A percentile compares a stretch with the other conserved stretches of the same genome.
Evolutionary conservation across 148 eudicot species (phyloP).

Genomic region (Drosera capensis): DNA sequence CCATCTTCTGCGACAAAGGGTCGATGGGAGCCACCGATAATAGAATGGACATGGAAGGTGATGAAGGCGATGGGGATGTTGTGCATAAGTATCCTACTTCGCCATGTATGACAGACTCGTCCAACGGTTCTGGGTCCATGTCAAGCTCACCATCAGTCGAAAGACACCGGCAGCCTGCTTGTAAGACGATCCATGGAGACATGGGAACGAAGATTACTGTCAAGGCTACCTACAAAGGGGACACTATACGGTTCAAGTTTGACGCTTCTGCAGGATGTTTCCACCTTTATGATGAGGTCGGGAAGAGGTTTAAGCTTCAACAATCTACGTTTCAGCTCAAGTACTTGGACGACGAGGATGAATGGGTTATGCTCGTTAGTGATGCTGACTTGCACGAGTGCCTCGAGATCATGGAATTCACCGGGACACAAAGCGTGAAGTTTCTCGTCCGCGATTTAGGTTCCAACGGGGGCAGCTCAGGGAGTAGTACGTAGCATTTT

Average conservation of each 20-base stretch:
- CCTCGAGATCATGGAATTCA: conserved; percentile 49
- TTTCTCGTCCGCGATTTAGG: conserved; percentile 53
- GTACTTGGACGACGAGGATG: conserved; percentile 81
- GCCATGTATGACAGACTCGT: conserved; percentile 72
- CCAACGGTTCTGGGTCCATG: conserved; percentile 43
- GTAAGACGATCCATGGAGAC: conserved; percentile 14
- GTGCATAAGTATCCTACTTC: conserved; percentile 39
- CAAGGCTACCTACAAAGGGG: conserved; percentile 64
- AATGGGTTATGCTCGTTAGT: conserved; percentile 78
- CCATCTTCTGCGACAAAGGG: conserved; percentile 10
- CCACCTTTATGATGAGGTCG: conserved; percentile 51
- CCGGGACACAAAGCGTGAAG: conserved; percentile 52
- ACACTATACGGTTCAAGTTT: conserved; percentile 52
- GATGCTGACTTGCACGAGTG: conserved; percentile 86
- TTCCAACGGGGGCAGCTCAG: conserved; percentile 50
- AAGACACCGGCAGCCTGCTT: conserved; percentile 9
- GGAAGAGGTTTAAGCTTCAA: conserved; percentile 43
- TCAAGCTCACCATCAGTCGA: conserved; percentile 41
- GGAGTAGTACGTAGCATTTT: conserved; percentile 55
- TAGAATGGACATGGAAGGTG: conserved; percentile 17
- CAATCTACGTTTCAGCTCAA: conserved; percentile 52
- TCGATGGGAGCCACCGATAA: conserved; percentile 10
- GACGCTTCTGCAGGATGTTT: conserved; percentile 33
- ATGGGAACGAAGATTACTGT: conserved; percentile 34
- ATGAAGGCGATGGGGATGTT: conserved; percentile 17